phyloP scores from a whole-genome alignment of 1,139 yeast genomes.

The Hanseniaspora gamundiae region DNA sequence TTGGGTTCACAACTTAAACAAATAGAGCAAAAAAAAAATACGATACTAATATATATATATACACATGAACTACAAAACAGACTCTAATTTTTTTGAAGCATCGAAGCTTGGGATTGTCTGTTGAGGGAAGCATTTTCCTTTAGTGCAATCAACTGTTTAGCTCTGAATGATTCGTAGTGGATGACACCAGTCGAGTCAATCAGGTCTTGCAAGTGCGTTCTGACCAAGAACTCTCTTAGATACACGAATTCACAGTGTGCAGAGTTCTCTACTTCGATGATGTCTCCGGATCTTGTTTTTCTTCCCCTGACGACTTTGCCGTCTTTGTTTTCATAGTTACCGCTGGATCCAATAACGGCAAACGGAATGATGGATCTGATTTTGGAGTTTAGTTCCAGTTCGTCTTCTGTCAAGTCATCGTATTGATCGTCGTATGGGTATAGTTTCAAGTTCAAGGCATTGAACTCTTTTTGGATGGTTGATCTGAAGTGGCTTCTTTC shows the following conservation, averaged over 20 bases:
- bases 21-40: too few relatives aligned
- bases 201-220: slow-evolving; percentile 92
- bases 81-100: too few relatives aligned
- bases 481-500: slow-evolving; percentile 75
- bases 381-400: slow-evolving; percentile 64
- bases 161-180: slow-evolving; percentile 88
- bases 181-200: slow-evolving; percentile 83
- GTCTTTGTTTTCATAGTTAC: slow-evolving; percentile 28
- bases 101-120: slow-evolving; percentile 10
- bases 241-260: slow-evolving; percentile 92
- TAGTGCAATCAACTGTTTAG: slow-evolving; percentile 85
- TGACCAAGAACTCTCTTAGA: slow-evolving; percentile 82
- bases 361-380: slow-evolving; percentile 79
- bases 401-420: slow-evolving; percentile 68
- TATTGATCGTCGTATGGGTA: slow-evolving; percentile 64
- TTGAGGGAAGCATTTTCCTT: slow-evolving; percentile 58
- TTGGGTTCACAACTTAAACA: too few relatives aligned
- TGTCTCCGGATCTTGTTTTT: slow-evolving; percentile 82
- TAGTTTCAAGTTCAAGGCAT: slow-evolving; percentile 58
- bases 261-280: slow-evolving; percentile 78
- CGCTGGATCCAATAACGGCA: slow-evolving; percentile 89
- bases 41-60: too few relatives aligned
- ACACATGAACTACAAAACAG: too few relatives aligned
- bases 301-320: slow-evolving; percentile 84
- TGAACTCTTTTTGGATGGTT: slow-evolving; percentile 64